phyloP scores from a whole-genome alignment of 257 asterid species.

The Penstemon barbatus region DNA sequence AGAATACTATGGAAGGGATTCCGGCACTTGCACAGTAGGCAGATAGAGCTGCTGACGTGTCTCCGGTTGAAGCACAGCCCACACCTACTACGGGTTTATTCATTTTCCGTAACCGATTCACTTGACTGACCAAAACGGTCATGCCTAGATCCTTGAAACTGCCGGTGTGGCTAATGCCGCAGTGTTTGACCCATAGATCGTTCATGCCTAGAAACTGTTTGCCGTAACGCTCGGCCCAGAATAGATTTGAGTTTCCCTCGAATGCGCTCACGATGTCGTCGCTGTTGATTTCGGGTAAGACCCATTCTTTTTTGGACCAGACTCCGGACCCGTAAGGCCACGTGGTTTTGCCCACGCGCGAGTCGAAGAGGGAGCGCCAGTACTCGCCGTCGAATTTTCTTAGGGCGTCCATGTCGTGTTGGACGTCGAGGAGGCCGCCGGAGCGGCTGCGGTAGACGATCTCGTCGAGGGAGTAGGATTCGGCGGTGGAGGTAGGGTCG shows the following conservation, averaged over 20 bases:
- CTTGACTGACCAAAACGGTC: constrained; percentile 88
- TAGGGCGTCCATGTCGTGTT: constrained; percentile 76
- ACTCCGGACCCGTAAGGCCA: constrained; percentile 92
- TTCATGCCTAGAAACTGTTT: constrained; percentile 83
- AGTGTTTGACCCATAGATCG: constrained; percentile 83
- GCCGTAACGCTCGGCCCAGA: constrained; percentile 91
- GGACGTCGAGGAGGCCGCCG: constrained; percentile 79
- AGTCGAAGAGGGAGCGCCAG: constrained; percentile 70
- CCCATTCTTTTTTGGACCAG: constrained; percentile 94
- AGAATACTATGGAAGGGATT: constrained; percentile 55
- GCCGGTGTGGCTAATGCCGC: constrained; percentile 83
- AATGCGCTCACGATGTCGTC: constrained; percentile 75
- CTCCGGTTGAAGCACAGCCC: constrained; percentile 86
- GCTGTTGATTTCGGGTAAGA: constrained; percentile 67
- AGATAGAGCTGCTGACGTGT: constrained; percentile 68
- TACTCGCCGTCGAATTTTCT: constrained; percentile 72
- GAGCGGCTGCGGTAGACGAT: constrained; percentile 83
- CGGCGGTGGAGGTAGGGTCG: constrained; percentile 44
- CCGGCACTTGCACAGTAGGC: constrained; percentile 57
- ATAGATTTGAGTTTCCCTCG: constrained; percentile 72
- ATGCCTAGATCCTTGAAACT: constrained; percentile 80
- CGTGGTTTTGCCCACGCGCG: constrained; percentile 80
- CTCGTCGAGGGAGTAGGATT: constrained; percentile 76
- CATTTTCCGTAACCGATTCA: constrained; percentile 67
- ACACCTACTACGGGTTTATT: constrained; percentile 75